Percentiles rank a stretch among this genome's conserved stretches.
Conservation (phyloP, 768 basidiomycete genomes). For the Russula earlei region DNA sequence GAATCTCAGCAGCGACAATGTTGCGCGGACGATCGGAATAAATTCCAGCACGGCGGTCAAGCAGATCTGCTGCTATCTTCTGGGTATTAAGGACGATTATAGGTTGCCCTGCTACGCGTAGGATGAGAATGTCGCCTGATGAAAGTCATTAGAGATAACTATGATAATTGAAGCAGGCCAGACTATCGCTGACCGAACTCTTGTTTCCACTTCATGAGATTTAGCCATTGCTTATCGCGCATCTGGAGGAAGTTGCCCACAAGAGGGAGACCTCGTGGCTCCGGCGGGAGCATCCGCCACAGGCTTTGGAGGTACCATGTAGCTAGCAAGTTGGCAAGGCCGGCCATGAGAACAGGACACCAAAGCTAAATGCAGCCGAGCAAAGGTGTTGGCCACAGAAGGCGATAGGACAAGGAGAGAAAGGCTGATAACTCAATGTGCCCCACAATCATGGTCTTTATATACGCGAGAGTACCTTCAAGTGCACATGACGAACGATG, state of each 20-base stretch:
- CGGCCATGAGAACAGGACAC: too few relatives aligned
- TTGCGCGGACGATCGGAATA: slow-evolving; percentile 12
- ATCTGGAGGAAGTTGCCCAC: slow-evolving; percentile 5
- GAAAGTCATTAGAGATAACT: neutral
- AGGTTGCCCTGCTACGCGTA: slow-evolving; percentile 14
- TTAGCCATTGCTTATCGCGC: slow-evolving; percentile 10
- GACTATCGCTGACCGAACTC: slow-evolving; percentile 1
- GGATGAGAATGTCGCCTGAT: slow-evolving; percentile 15
- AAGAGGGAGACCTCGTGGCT: slow-evolving; percentile 8
- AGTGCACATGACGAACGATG: too few relatives aligned
- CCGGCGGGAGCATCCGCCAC: neutral
- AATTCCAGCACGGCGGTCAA: slow-evolving; percentile 16
- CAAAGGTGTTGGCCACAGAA: too few relatives aligned
- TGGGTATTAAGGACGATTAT: slow-evolving; percentile 21
- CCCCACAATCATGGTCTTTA: too few relatives aligned
- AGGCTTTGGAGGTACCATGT: too few relatives aligned
- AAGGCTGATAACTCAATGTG: too few relatives aligned
- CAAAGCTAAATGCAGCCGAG: too few relatives aligned
- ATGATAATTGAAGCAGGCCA: neutral
- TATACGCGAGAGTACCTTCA: too few relatives aligned
- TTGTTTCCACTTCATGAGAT: slow-evolving; percentile 5
- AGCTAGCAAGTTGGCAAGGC: too few relatives aligned
- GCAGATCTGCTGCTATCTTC: slow-evolving; percentile 20
- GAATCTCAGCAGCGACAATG: slow-evolving; percentile 12
- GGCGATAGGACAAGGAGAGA: too few relatives aligned